Evolutionary conservation across 176 grass and related monocot genomes (phyloP).

Genomic region (Cenchrus purpureus): DNA sequence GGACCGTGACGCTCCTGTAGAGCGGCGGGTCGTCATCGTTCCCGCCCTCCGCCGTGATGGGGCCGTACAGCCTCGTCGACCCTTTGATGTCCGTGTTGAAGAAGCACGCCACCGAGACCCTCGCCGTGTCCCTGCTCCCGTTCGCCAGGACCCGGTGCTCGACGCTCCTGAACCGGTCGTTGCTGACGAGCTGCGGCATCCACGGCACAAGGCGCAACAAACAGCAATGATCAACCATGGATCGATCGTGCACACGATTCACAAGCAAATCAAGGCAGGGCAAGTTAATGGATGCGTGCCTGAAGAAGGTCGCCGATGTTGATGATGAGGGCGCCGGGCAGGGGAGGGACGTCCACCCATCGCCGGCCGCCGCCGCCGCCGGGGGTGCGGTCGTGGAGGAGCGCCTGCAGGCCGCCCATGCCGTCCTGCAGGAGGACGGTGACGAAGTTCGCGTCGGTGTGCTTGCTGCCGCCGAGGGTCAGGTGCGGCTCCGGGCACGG

Average conservation of each 20-base stretch:
- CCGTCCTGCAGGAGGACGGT: conserved; percentile 31
- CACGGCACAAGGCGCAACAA: not conserved
- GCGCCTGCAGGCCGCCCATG: conserved; percentile 34
- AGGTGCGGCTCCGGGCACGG: conserved; percentile 53
- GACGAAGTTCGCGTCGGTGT: conserved; percentile 21
- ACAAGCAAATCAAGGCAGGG: not conserved
- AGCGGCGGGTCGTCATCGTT: not conserved
- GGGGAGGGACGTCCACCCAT: conserved; percentile 17
- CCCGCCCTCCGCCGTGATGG: not conserved
- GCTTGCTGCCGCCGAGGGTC: conserved; percentile 21
- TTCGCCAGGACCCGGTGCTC: conserved; percentile 7
- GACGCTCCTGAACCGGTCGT: not conserved
- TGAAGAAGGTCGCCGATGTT: conserved; percentile 38
- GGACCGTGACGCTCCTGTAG: not conserved
- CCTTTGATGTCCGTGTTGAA: not conserved
- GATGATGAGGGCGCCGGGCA: conserved; percentile 20
- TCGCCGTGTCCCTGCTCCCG: not conserved
- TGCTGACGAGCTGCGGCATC: conserved; percentile 8
- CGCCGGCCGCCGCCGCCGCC: not conserved
- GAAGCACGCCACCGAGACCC: conserved; percentile 12
- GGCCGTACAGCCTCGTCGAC: not conserved
- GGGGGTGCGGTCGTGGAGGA: not conserved
- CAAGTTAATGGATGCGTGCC: not conserved
- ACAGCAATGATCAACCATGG: not conserved
- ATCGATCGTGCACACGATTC: not conserved